Percentiles rank a stretch among this genome's conserved stretches.
phyloP scores from a whole-genome alignment of 176 grass and related monocot species.

The sorghum (Sorghum bicolor) region Sorghum_bicolor_NCBIv3 NC_012870.2:73504001-73504500 shows the following conservation, averaged over 20 bases:
- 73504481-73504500: too few species aligned
- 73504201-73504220: constrained; percentile 1
- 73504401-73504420: too few species aligned
- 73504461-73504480: too few species aligned
- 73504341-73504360: too few species aligned
- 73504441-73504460: too few species aligned
- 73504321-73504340: background rate
- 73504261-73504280: background rate
- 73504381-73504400: too few species aligned
- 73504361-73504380: too few species aligned
- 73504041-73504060: constrained; percentile 8
- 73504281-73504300: background rate
- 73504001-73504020: background rate
- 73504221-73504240: background rate
- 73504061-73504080: background rate
- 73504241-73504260: constrained; percentile 2
- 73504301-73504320: background rate
- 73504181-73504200: background rate
- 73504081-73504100: background rate
- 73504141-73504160: background rate
- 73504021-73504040: background rate
- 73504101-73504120: background rate
- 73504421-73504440: too few species aligned
- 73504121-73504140: background rate
- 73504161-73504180: too few species aligned